Evolutionary conservation across 1,284 basidiomycete species (phyloP).

Genomic region (Apiotrichum laibachii): DNA sequence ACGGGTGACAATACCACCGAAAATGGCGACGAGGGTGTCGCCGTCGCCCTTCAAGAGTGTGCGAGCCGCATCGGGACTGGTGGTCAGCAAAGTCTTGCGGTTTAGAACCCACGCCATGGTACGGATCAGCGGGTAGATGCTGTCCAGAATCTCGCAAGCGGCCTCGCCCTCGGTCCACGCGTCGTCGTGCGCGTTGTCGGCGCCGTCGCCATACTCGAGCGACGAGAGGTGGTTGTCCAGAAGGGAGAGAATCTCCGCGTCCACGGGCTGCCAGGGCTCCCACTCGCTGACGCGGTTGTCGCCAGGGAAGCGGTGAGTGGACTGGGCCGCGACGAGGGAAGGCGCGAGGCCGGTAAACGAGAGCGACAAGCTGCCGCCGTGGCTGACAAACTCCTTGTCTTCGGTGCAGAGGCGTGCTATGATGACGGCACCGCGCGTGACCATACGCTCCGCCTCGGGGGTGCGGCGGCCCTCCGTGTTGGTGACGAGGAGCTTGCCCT

Average conservation of each 20-base stretch:
- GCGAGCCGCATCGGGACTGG: conserved; percentile 2
- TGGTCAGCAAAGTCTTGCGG: not conserved
- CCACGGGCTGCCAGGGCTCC: conserved; percentile 38
- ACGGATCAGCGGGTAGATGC: conserved; percentile 29
- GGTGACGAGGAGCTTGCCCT: conserved; percentile 27
- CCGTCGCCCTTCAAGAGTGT: conserved; percentile 9
- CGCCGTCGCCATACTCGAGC: conserved; percentile 22
- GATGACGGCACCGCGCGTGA: conserved; percentile 41
- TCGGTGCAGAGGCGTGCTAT: conserved; percentile 31
- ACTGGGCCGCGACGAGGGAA: conserved; percentile 37
- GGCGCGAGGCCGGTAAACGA: conserved; percentile 37
- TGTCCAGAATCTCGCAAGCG: conserved; percentile 37
- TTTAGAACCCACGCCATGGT: conserved; percentile 27
- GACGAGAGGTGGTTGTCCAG: conserved; percentile 39
- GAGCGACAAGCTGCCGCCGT: conserved; percentile 16
- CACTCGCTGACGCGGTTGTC: conserved; percentile 25
- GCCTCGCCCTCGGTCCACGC: conserved; percentile 45
- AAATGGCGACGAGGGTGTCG: conserved; percentile 24
- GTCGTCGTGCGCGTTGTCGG: conserved; percentile 24
- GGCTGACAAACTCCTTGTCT: conserved; percentile 25
- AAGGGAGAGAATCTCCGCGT: conserved; percentile 42
- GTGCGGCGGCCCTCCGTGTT: conserved; percentile 22
- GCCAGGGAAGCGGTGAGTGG: conserved; percentile 29
- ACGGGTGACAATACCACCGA: conserved; percentile 35
- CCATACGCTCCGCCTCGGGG: conserved; percentile 33